phyloP scores from a whole-genome alignment of 2,329 filamentous ascomycete genomes.

The Hypoxylon sp. region DNA sequence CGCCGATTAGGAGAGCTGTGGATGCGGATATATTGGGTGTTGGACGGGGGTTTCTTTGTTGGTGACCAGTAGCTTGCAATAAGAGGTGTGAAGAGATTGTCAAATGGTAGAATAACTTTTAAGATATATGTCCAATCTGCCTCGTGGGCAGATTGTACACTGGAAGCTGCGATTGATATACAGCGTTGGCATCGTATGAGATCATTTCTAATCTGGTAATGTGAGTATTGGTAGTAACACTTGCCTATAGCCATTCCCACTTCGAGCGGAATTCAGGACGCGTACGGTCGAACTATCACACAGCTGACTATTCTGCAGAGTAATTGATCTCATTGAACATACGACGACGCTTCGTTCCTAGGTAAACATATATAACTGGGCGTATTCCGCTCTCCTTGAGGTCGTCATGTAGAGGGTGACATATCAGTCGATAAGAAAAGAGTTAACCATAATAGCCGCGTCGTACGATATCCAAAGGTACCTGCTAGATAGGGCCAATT shows the following conservation, averaged over 20 bases:
- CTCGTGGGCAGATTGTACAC: too few species aligned
- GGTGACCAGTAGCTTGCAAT: background rate
- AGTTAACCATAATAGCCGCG: slow-evolving; percentile 45
- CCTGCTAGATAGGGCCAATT: slow-evolving; percentile 52
- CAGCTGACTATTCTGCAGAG: slow-evolving; percentile 3
- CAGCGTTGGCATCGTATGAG: too few species aligned
- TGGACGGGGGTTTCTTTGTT: background rate
- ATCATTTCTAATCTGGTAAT: too few species aligned
- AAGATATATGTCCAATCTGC: background rate
- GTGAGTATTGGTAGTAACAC: background rate
- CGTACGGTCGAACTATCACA: slow-evolving; percentile 11
- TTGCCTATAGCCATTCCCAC: background rate
- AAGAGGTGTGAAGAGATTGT: background rate
- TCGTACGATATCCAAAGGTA: slow-evolving; percentile 46
- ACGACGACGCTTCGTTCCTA: background rate
- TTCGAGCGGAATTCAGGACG: slow-evolving; percentile 9
- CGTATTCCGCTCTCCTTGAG: background rate
- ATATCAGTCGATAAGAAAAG: background rate
- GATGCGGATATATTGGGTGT: slow-evolving; percentile 25
- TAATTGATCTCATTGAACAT: too few species aligned
- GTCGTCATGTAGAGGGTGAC: background rate
- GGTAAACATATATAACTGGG: background rate
- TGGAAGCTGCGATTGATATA: too few species aligned
- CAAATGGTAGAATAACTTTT: background rate
- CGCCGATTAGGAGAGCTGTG: slow-evolving; percentile 57